Base-by-base conservation (phyloP, 2,329 filamentous ascomycete genomes). In the Cladophialophora immunda region DNA sequence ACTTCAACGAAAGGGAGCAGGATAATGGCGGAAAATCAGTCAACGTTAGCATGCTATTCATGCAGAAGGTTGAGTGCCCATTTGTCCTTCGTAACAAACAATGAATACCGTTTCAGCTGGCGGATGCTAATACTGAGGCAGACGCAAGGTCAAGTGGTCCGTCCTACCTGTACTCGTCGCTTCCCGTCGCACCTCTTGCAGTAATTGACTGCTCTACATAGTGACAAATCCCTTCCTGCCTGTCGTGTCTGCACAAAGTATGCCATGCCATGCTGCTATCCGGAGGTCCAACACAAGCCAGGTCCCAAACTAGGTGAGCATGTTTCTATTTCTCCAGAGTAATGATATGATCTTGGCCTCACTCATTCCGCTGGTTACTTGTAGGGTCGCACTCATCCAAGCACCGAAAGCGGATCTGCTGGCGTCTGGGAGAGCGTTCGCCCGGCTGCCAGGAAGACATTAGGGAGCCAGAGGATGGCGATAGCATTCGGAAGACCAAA, bases 71-170 rank as follows among this genome's bases (percentile, higher is more conserved):
- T 22, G 47, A 30, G 29, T 45, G 13, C 41, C 15, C n/a, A n/a
- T n/a, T n/a, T n/a, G n/a, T n/a, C n/a, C n/a, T n/a, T n/a, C n/a
- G n/a, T n/a, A n/a, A n/a, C n/a, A n/a, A n/a, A n/a, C n/a, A n/a
- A n/a, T 19, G 9, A 15, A 13, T 13, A 15, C 45, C 45, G 4
- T 5, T 50, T 3, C 22, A 0, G 45, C 19, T 15, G 22, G 15
- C 8, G 13, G 22, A 34, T 30, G 41, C 57, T 62, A 45, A 62
- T 30, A n/a, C 3, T 62, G 11, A 62, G 17, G 34, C 17, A 62
- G 59, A 22, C 59, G 59, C 29, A 62, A 62, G n/a, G 59, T 62
- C 59, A 62, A 62, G 29, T 62, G 59, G 59, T 62, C 52, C 9
- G 59, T 62, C 22, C 15, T n/a, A 45, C 13, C 45, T 56, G 29